Base-by-base conservation (phyloP, 2,329 filamentous ascomycete species). In the Cladosporium sp. region DNA sequence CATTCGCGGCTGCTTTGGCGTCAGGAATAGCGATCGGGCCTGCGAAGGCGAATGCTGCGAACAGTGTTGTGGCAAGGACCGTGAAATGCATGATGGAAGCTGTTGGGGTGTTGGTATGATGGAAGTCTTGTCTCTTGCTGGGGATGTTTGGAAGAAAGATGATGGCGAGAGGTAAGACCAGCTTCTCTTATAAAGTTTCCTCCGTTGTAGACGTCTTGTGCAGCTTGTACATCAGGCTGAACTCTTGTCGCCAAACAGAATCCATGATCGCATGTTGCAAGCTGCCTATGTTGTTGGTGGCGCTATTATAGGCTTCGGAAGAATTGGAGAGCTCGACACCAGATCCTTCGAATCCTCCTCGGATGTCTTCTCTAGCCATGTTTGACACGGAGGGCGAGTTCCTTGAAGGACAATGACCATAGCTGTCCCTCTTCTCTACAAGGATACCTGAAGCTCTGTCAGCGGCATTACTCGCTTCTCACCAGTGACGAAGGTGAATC, bases 21-120 rank as follows among this genome's bases (percentile, higher is more conserved):
- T 35, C 47, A 3, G 47, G 47, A 19, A 50, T 7, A 32, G 20
- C 47, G 15, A 50, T 50, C 19, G 47, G 47, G 20, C 47, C 20
- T 50, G 47, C 47, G 13, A 50, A 15, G 2, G 47, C 47, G 47
- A 50, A 17, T 13, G 47, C 47, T 50, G 47, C 47, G 47, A 50
- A 50, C 28, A 50, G 47, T 32, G 24, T 37, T 15, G 34, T 34
- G 47, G 47, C 22, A 20, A 50, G 28, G 35, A 13, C 20, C 9
- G 32, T 37, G 47, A 50, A 22, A 9, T 37, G 28, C 47, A 50
- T 50, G 47, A 17, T 50, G 34, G 12, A 24, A 19, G 2, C 22
- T 17, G 32, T 22, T n/a, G 20, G 32, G 6, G 20, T n/a, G 3
- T 25, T 9, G 13, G 2, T 50, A 3, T 4, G 20, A 4, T 13